phyloP scores from a whole-genome alignment of 352 stramenopile species.

The Paralagenidium karlingii region DNA sequence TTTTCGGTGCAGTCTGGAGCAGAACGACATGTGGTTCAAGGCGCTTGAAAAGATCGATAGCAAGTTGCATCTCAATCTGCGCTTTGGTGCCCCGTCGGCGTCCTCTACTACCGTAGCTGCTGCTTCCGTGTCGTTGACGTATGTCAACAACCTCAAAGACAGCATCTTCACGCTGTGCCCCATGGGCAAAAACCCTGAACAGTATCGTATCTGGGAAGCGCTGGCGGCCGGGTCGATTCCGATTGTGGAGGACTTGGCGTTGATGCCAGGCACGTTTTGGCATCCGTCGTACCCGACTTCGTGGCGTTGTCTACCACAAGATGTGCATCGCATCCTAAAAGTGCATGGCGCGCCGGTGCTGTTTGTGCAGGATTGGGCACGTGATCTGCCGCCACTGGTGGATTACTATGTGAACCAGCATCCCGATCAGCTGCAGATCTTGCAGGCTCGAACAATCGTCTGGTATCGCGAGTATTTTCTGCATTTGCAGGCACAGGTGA shows the following conservation, averaged over 20 bases:
- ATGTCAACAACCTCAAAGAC: slow-evolving; percentile 39
- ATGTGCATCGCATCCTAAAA: slow-evolving; percentile 37
- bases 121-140: slow-evolving; percentile 26
- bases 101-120: too few species aligned
- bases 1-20: slow-evolving; percentile 28
- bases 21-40: slow-evolving; percentile 52
- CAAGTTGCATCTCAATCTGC: slow-evolving; percentile 20
- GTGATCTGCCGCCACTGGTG: slow-evolving; percentile 26
- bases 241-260: slow-evolving; percentile 21
- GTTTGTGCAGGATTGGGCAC: slow-evolving; percentile 43
- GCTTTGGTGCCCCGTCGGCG: slow-evolving; percentile 31
- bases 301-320: slow-evolving; percentile 38
- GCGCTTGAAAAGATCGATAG: slow-evolving; percentile 34
- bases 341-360: slow-evolving; percentile 34
- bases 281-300: slow-evolving; percentile 43
- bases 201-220: slow-evolving; percentile 61
- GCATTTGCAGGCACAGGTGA: too few species aligned
- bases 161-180: slow-evolving; percentile 50
- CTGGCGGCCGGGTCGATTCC: slow-evolving; percentile 44
- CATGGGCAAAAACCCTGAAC: slow-evolving; percentile 48
- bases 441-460: too few species aligned
- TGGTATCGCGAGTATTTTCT: too few species aligned
- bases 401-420: slow-evolving; percentile 15
- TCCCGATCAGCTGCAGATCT: too few species aligned
- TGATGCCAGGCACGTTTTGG: slow-evolving; percentile 28